Evolutionary conservation across 345 rosid genomes (phyloP), one percentile per base, ranked within the genome.

Genomic region (Rhizophora apiculata): DNA sequence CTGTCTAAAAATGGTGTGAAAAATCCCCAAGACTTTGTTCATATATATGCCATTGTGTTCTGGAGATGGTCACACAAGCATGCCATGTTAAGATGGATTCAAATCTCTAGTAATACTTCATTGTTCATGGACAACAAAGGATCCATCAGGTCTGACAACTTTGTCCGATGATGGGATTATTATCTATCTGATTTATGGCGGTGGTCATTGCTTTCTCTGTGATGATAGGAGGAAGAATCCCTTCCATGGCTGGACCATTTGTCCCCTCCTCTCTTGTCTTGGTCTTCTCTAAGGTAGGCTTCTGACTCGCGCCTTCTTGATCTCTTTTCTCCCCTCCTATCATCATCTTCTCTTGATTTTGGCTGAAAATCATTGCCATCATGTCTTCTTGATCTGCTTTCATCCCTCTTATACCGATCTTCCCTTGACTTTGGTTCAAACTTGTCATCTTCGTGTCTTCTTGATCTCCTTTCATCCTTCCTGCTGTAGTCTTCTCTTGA

Each of bases 231-330:
- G 4, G 84, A 74, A 49, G 72, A 76, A 76, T 76, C 85, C 71
- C 60, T 60, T 10, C 46, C 67, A 59, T 49, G 68, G 57, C 21
- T 58, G 36, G 74, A 32, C 26, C 24, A 6, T 36, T 51, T 74
- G 36, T 68, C 79, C 26, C 58, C 68, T 20, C 75, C 80, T 62
- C 61, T 77, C 56, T 68, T 64, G 31, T 72, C 71, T 20, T 64
- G 58, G 66, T 78, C 87, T 37, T 78, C 82, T 69, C 76, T 72
- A 6, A 66, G 24, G 63, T 74, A 75, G 49, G 70, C 51, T 52
- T 72, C 84, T 60, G 81, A 72, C 16, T 81, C 85, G 29, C 72
- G 69, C 71, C 83, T 76, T 68, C 77, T 76, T 30, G 76, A 74
- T 74, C 83, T 76, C 72, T 76, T 85, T 13, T 74, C 86, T 59